Conservation (phyloP, 306 rosid genomes). For the Vigna reflexopilosa region DNA sequence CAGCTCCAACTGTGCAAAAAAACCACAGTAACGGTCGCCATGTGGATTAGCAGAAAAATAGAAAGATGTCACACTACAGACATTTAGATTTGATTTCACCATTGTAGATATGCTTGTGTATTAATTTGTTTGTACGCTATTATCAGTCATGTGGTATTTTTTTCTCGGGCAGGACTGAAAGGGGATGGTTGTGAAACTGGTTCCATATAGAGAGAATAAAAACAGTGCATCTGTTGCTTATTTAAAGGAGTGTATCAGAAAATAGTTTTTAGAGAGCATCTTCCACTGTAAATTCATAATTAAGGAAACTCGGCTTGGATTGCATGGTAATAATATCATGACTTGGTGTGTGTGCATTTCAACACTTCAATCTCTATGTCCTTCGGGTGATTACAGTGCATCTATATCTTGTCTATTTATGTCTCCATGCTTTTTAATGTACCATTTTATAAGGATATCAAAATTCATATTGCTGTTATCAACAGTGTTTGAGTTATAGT, state of each 20-base stretch:
- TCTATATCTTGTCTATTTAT: neutral
- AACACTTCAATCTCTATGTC: constrained; percentile 3
- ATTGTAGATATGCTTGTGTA: constrained; percentile 11
- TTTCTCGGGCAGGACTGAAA: neutral
- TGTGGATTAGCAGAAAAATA: constrained; percentile 52
- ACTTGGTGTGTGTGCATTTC: neutral
- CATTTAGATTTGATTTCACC: constrained; percentile 4
- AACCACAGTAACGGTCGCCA: constrained; percentile 57
- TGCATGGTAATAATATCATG: neutral
- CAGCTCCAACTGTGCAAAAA: constrained; percentile 44
- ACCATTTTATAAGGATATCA: no score
- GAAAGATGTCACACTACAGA: neutral
- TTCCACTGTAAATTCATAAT: constrained; percentile 8
- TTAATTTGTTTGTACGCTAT: constrained; percentile 5
- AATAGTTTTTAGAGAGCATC: neutral
- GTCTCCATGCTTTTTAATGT: no score
- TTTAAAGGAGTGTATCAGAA: neutral
- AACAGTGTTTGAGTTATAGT: no score
- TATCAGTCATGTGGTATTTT: constrained; percentile 4
- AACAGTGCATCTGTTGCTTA: neutral
- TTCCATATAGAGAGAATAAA: constrained; percentile 8
- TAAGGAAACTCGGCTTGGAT: neutral
- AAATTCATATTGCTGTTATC: no score
- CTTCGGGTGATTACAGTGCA: neutral
- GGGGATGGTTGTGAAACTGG: constrained; percentile 1